Base-by-base conservation (phyloP, 306 rosid species). In the Quercus ilex region DNA sequence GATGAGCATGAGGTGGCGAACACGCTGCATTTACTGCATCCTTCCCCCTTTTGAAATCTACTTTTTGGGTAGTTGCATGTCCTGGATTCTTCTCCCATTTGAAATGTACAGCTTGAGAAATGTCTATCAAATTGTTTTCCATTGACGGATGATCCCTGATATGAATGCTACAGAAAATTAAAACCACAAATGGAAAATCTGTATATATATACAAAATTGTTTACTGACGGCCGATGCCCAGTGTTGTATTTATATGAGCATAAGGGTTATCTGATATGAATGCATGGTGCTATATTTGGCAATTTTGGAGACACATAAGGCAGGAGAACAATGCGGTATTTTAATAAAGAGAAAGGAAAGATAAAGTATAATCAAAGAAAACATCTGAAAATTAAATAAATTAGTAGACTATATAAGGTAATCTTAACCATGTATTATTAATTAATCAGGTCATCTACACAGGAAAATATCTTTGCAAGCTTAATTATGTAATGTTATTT, bases 11-110 rank as follows among this genome's bases (percentile, higher is more conserved):
- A 11, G 19, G 74, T 41, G 52, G 56, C 74, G 13, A 65, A 28
- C 55, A 12, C 62, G 15, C 69, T 81, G 76, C 69, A 56, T 74
- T 52, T 65, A 60, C 49, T 13, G 5, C 43, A 38, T 38, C 43
- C 10, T 7, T 38, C 10, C 43, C 43, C 43, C 9, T 35, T 35
- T 35, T 1, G 2, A 35, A 35, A 6, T 35, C 43, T 35, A 35
- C 43, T 35, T 35, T 35, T 35, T 35, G 43, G 43, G 43, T 35
- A 35, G 19, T 74, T 81, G 76, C 69, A 55, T 74, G 53, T 71
- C 55, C 49, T 18, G 5, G 51, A 73, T 30, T 38, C 78, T 64
- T 78, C 81, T 57, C 56, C 59, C 23, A 9, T 23, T 75, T 52
- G 59, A 51, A 41, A 59, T 59, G 11, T 23, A 59, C 31, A 9